These are phyloP conservation scores for Podospora didyma DNA, from an alignment of 495 filamentous ascomycete genomes.

Conservation along the genomic window DNA sequence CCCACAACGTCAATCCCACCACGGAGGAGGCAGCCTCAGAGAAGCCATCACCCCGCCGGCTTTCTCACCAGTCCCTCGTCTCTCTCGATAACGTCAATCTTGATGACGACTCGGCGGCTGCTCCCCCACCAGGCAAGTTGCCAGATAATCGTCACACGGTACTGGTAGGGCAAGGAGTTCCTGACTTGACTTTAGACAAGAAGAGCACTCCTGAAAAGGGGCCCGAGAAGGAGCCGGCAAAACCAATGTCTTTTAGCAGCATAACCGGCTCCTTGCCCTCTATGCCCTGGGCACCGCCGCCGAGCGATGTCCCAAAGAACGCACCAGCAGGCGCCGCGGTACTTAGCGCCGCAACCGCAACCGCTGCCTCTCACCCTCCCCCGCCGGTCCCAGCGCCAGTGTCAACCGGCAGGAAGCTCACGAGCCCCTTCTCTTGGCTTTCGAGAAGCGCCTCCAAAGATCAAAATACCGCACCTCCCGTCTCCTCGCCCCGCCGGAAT, in stretches of 20 bases:
- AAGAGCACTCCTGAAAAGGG: background rate
- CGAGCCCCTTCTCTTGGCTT: conserved; percentile 80
- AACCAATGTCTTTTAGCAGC: conserved; percentile 44
- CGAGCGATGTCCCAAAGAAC: conserved; percentile 35
- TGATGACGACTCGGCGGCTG: conserved; percentile 43
- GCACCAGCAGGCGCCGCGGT: conserved; percentile 24
- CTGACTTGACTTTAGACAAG: too few species aligned
- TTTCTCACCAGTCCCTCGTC: conserved; percentile 53
- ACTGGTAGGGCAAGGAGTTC: too few species aligned
- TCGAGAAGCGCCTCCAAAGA: conserved; percentile 65
- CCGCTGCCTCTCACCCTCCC: conserved; percentile 7
- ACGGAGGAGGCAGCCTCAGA: conserved; percentile 12
- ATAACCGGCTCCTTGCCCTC: conserved; percentile 46
- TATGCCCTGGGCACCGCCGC: conserved; percentile 51
- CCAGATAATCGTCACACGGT: background rate
- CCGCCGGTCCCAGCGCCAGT: conserved; percentile 23
- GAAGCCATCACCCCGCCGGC: conserved; percentile 39
- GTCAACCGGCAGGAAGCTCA: conserved; percentile 57
- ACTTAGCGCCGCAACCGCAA: conserved; percentile 33
- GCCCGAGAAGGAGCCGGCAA: conserved; percentile 24
- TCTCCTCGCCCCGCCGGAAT: conserved; percentile 52
- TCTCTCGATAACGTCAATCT: conserved; percentile 66
- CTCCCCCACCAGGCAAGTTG: conserved; percentile 13
- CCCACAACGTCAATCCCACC: conserved; percentile 12
- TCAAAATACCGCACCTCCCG: conserved; percentile 56